Evolutionary conservation across 768 basidiomycete genomes (phyloP).

Genomic region (Podaxis mareebaensis): DNA sequence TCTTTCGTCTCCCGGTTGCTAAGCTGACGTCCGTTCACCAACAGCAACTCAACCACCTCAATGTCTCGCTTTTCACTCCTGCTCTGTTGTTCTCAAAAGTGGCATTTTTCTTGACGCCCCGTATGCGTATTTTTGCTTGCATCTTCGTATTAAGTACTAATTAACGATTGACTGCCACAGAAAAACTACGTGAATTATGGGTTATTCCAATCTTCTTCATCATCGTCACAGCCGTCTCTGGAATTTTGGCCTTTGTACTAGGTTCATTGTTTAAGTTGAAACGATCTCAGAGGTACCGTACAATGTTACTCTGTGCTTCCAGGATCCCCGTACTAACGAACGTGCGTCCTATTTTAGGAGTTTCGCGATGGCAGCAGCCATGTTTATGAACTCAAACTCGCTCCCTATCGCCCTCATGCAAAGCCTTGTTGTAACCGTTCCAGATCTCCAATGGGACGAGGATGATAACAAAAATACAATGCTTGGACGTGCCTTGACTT

Average conservation of each 20-base stretch:
- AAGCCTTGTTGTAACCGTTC: slow-evolving; percentile 81
- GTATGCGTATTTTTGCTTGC: slow-evolving; percentile 32
- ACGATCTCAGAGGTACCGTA: slow-evolving; percentile 70
- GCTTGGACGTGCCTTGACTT: slow-evolving; percentile 88
- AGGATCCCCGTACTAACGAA: background rate
- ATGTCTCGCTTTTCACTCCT: slow-evolving; percentile 88
- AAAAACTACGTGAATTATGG: slow-evolving; percentile 81
- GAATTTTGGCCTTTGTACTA: slow-evolving; percentile 62
- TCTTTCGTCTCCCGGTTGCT: background rate
- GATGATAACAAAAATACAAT: slow-evolving; percentile 86
- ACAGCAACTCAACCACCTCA: slow-evolving; percentile 78
- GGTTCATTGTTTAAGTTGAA: slow-evolving; percentile 67
- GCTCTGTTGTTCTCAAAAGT: slow-evolving; percentile 93
- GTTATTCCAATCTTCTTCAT: slow-evolving; percentile 85
- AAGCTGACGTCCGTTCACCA: background rate
- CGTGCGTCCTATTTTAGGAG: slow-evolving; percentile 41
- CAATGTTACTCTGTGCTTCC: background rate
- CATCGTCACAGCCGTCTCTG: slow-evolving; percentile 72
- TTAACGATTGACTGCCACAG: slow-evolving; percentile 30
- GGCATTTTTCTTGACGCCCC: slow-evolving; percentile 86
- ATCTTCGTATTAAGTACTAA: background rate
- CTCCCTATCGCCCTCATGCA: slow-evolving; percentile 95
- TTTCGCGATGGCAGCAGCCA: slow-evolving; percentile 79
- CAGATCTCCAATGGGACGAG: slow-evolving; percentile 75
- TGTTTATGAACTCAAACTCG: slow-evolving; percentile 95